Conservation (phyloP, 1,284 basidiomycete genomes). For the Porogramme epimiltina region DNA sequence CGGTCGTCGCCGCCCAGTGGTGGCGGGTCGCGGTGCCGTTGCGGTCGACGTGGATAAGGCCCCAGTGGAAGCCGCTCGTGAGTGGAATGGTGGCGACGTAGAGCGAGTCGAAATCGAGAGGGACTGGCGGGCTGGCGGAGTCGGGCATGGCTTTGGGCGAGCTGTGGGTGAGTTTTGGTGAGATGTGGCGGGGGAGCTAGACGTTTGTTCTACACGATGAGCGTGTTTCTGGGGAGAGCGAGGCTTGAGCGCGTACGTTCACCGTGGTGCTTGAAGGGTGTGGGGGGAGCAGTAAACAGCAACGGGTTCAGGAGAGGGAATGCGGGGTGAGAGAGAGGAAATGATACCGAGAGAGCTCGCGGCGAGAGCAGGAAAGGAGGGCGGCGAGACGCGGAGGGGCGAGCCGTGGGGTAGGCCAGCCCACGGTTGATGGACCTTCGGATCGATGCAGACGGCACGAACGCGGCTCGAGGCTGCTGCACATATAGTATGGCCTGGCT, state of each 20-base stretch:
- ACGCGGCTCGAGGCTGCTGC: neutral
- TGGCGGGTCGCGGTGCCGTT: slow-evolving; percentile 23
- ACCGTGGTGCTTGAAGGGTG: neutral
- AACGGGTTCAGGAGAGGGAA: too few species aligned
- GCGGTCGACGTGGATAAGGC: slow-evolving; percentile 21
- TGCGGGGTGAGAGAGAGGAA: too few species aligned
- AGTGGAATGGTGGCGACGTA: slow-evolving; percentile 23
- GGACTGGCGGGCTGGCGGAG: slow-evolving; percentile 3
- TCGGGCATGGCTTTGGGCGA: slow-evolving; percentile 6
- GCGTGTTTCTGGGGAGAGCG: neutral
- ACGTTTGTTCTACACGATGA: neutral
- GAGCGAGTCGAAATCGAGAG: slow-evolving; percentile 11
- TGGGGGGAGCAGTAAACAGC: neutral
- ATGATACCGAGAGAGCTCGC: too few species aligned
- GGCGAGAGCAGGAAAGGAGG: neutral
- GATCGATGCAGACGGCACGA: neutral
- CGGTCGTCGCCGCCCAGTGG: slow-evolving; percentile 24
- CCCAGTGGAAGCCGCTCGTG: slow-evolving; percentile 24
- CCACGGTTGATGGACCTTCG: neutral
- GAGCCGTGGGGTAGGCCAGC: too few species aligned
- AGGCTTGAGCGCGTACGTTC: neutral
- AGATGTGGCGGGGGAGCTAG: too few species aligned
- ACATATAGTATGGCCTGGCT: neutral
- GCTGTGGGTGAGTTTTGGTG: slow-evolving; percentile 10
- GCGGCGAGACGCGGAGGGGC: too few species aligned